These are phyloP conservation scores for Gracilariopsis chorda DNA, from an alignment of 23 red algal genomes.

Conservation along the genomic window DNA sequence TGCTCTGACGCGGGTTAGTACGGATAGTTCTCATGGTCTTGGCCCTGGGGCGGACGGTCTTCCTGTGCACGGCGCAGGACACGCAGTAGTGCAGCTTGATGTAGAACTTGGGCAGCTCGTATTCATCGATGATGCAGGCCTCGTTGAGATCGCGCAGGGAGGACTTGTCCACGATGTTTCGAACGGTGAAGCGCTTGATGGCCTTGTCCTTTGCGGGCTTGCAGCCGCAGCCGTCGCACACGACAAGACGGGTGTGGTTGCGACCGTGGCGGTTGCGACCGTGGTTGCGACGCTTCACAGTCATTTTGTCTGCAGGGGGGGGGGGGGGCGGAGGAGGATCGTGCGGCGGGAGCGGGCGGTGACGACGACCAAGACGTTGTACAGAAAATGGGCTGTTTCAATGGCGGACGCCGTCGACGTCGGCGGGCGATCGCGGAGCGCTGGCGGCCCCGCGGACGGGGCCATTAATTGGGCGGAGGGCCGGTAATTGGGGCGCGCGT, in stretches of 20 bases:
- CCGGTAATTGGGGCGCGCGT: too few relatives aligned
- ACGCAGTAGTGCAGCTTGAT: slow-evolving; percentile 97
- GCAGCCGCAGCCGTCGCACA: slow-evolving; percentile 86
- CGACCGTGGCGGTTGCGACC: slow-evolving; percentile 93
- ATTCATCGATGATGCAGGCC: slow-evolving; percentile 85
- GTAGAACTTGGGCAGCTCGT: slow-evolving; percentile 94
- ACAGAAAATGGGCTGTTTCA: too few relatives aligned
- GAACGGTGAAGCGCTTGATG: slow-evolving; percentile 95
- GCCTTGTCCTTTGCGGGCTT: slow-evolving; percentile 96
- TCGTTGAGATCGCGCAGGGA: slow-evolving; percentile 89
- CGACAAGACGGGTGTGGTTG: slow-evolving; percentile 77
- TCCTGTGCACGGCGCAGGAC: slow-evolving; percentile 97
- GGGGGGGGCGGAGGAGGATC: too few relatives aligned
- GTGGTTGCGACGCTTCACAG: slow-evolving; percentile 90
- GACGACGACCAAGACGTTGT: too few relatives aligned
- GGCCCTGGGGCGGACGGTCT: slow-evolving; percentile 89
- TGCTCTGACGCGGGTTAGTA: slow-evolving; percentile 41
- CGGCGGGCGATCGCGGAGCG: too few relatives aligned
- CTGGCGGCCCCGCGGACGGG: too few relatives aligned
- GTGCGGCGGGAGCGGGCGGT: too few relatives aligned
- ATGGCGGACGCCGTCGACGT: too few relatives aligned
- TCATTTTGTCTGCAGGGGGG: slow-evolving; percentile 28
- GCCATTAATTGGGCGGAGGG: too few relatives aligned
- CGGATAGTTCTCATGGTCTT: slow-evolving; percentile 54
- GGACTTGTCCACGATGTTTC: slow-evolving; percentile 93